These are phyloP conservation scores for Globisporangium uncinulatum DNA, from an alignment of 352 stramenopile genomes.

Conservation along the genomic window DNA sequence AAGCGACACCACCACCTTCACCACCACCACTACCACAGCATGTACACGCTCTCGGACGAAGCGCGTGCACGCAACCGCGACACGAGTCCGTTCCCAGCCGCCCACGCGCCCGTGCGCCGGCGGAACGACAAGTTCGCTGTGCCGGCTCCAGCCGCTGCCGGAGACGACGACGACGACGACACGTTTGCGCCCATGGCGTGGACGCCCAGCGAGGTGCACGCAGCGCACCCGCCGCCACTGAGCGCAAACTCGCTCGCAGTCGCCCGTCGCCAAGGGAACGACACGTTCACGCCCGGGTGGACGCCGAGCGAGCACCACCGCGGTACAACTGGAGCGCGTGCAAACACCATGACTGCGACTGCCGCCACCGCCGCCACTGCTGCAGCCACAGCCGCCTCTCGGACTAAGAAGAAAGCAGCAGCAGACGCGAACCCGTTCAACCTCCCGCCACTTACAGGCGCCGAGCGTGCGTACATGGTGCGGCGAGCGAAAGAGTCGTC, in stretches of 20 bases:
- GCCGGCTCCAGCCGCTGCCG: no score
- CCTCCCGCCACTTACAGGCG: constrained; percentile 25
- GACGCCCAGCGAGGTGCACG: no score
- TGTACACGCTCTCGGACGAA: constrained; percentile 14
- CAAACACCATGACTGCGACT: constrained; percentile 2
- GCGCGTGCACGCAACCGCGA: constrained; percentile 11
- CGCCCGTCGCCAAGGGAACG: constrained; percentile 7
- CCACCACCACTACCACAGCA: background rate
- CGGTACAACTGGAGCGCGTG: background rate
- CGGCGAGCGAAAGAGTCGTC: constrained; percentile 65
- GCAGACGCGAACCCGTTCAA: constrained; percentile 14
- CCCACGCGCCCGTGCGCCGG: background rate
- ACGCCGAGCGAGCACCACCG: background rate
- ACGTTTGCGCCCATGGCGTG: no score
- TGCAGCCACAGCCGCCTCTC: background rate
- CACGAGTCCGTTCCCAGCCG: constrained; percentile 9
- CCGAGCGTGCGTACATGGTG: constrained; percentile 55
- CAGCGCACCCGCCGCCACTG: background rate
- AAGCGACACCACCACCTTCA: background rate
- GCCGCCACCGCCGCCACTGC: background rate
- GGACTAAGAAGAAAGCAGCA: constrained; percentile 4
- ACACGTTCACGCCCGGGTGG: constrained; percentile 11
- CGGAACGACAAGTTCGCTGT: background rate
- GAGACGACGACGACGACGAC: background rate
- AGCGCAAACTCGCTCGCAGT: background rate